These are phyloP conservation scores for Lachnellula arida DNA, from an alignment of 2,329 filamentous ascomycete genomes.

Conservation along the genomic window DNA sequence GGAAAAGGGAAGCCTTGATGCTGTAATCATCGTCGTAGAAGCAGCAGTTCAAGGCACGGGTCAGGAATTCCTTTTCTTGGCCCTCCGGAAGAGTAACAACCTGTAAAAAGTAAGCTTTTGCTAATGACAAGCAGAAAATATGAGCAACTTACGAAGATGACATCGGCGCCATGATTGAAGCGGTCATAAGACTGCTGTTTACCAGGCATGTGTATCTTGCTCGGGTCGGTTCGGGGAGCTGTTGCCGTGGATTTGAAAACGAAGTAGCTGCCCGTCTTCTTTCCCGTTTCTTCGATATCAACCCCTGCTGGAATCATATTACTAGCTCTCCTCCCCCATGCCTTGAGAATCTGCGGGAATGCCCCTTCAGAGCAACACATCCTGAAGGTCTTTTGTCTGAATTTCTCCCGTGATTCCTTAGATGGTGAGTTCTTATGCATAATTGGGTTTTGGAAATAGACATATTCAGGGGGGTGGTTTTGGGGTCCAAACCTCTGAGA, in stretches of 20 bases:
- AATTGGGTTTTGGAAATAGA: slow-evolving; percentile 8
- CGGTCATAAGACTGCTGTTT: not conserved
- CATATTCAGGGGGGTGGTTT: slow-evolving; percentile 2
- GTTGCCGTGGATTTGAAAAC: slow-evolving; percentile 22
- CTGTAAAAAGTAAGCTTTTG: slow-evolving; percentile 7
- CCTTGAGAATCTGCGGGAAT: slow-evolving; percentile 19
- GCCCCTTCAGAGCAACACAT: slow-evolving; percentile 21
- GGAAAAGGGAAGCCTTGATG: slow-evolving; percentile 20
- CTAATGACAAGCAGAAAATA: not conserved
- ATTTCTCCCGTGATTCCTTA: slow-evolving; percentile 13
- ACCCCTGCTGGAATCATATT: not conserved
- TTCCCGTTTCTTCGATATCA: slow-evolving; percentile 6
- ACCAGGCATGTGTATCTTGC: not conserved
- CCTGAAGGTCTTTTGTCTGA: slow-evolving; percentile 24
- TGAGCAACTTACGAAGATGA: slow-evolving; percentile 22
- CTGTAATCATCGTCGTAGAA: slow-evolving; percentile 8
- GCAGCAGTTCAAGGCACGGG: slow-evolving; percentile 19
- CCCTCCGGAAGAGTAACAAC: slow-evolving; percentile 16
- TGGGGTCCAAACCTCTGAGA: not conserved
- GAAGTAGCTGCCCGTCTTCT: slow-evolving; percentile 24
- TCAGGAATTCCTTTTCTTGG: slow-evolving; percentile 12
- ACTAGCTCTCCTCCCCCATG: slow-evolving; percentile 15
- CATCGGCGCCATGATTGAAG: slow-evolving; percentile 15
- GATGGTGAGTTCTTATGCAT: not conserved
- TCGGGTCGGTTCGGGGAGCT: not conserved